These are phyloP conservation scores for Euryodendron excelsum DNA, from an alignment of 148 eudicot genomes.

Conservation along the genomic window DNA sequence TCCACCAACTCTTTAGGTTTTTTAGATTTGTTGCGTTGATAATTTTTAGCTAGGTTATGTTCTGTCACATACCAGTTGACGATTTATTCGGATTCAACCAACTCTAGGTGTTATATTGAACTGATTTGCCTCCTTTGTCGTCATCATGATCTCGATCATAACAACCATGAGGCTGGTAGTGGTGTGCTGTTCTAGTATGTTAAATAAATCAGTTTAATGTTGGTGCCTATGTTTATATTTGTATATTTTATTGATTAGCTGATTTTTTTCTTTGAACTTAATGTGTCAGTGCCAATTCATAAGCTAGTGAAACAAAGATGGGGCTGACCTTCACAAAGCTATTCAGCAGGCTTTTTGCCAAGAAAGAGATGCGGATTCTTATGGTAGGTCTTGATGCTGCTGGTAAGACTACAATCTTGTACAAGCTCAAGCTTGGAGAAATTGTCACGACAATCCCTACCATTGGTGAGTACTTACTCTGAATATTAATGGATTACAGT, in stretches of 20 bases:
- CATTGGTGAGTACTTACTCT: constrained; percentile 16
- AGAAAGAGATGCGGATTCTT: constrained; percentile 33
- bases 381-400: constrained; percentile 36
- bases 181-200: background rate
- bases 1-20: background rate
- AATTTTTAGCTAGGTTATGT: background rate
- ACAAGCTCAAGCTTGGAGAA: constrained; percentile 30
- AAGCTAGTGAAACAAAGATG: constrained; percentile 11
- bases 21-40: background rate
- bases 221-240: background rate
- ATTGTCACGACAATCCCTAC: constrained; percentile 33
- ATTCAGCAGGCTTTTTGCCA: constrained; percentile 35
- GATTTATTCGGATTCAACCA: background rate
- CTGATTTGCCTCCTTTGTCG: background rate
- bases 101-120: background rate
- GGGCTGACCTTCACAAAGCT: constrained; percentile 23
- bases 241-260: background rate
- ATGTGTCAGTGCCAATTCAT: background rate
- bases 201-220: background rate
- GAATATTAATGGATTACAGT: background rate
- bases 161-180: background rate
- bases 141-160: background rate
- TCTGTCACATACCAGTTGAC: background rate
- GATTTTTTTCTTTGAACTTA: background rate
- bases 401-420: constrained; percentile 30